These are phyloP conservation scores for Mallotus repandus DNA, from an alignment of 441 rosid species.

Conservation along the genomic window DNA sequence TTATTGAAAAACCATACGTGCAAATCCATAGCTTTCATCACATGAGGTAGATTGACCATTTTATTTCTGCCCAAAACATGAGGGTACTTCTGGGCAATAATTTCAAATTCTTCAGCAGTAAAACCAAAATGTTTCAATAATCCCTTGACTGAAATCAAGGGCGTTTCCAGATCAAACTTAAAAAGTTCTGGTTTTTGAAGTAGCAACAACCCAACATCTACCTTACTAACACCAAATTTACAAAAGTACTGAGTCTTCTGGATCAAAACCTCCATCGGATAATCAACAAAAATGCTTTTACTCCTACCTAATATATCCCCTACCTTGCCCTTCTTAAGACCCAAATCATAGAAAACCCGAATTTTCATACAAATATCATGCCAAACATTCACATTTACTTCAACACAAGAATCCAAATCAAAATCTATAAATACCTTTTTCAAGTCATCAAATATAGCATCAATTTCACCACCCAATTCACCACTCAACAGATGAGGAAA, in stretches of 20 bases:
- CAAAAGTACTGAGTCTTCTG: constrained; percentile 41
- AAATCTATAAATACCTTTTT: constrained; percentile 44
- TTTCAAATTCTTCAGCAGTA: constrained; percentile 36
- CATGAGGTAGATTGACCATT: constrained; percentile 63
- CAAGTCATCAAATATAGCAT: constrained; percentile 39
- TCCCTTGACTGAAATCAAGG: constrained; percentile 43
- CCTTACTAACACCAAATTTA: constrained; percentile 44
- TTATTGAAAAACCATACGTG: constrained; percentile 45
- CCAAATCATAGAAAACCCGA: constrained; percentile 47
- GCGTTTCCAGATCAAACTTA: constrained; percentile 42
- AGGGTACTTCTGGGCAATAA: constrained; percentile 35
- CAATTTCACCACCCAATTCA: constrained; percentile 33
- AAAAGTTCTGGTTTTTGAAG: constrained; percentile 43
- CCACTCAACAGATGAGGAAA: constrained; percentile 47
- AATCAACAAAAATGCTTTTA: constrained; percentile 39
- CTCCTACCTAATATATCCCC: constrained; percentile 49
- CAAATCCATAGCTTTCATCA: constrained; percentile 51
- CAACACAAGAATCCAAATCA: constrained; percentile 33
- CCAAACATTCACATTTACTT: constrained; percentile 54
- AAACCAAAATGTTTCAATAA: constrained; percentile 52
- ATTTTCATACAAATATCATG: constrained; percentile 42
- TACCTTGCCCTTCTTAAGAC: constrained; percentile 41
- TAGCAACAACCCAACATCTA: constrained; percentile 49
- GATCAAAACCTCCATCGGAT: constrained; percentile 37
- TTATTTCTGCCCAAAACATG: constrained; percentile 53